Percentiles rank a stretch among this genome's conserved stretches.
phyloP scores from a whole-genome alignment of 2,329 filamentous ascomycete species.

The Pseudogymnoascus sp. region DNA sequence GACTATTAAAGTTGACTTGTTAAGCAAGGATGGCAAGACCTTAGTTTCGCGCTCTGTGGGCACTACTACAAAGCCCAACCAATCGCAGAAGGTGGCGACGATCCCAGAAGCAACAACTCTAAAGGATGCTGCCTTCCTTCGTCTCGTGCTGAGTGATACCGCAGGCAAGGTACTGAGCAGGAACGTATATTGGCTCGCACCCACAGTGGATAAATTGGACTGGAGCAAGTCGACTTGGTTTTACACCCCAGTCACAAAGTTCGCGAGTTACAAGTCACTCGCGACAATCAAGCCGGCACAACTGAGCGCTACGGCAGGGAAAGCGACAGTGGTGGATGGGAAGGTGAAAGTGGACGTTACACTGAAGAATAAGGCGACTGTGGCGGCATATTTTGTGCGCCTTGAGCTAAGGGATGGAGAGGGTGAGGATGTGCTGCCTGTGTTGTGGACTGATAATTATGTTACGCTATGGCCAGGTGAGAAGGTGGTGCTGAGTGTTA shows the following conservation, averaged over 20 bases:
- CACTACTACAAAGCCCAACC: constrained; percentile 36
- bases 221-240: constrained; percentile 53
- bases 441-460: constrained; percentile 55
- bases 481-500: constrained; percentile 34
- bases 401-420: constrained; percentile 39
- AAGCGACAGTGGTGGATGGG: constrained; percentile 8
- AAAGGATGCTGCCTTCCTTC: constrained; percentile 40
- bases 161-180: constrained; percentile 35
- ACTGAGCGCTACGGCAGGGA: constrained; percentile 26
- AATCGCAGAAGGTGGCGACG: constrained; percentile 30
- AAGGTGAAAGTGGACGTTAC: constrained; percentile 27
- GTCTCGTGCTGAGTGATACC: constrained; percentile 36
- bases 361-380: constrained; percentile 42
- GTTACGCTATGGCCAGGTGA: constrained; percentile 52
- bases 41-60: constrained; percentile 30
- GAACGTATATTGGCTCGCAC: constrained; percentile 52
- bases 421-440: constrained; percentile 40
- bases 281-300: constrained; percentile 31
- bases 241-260: constrained; percentile 46
- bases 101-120: constrained; percentile 28
- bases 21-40: constrained; percentile 38
- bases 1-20: constrained; percentile 39
- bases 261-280: constrained; percentile 40
- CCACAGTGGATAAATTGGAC: constrained; percentile 39
- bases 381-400: constrained; percentile 51